A percentile compares a stretch with the other conserved stretches of the same genome.
These are phyloP conservation scores for Cytospora schulzeri DNA, from an alignment of 2,329 filamentous ascomycete species.

Conservation along the genomic window DNA sequence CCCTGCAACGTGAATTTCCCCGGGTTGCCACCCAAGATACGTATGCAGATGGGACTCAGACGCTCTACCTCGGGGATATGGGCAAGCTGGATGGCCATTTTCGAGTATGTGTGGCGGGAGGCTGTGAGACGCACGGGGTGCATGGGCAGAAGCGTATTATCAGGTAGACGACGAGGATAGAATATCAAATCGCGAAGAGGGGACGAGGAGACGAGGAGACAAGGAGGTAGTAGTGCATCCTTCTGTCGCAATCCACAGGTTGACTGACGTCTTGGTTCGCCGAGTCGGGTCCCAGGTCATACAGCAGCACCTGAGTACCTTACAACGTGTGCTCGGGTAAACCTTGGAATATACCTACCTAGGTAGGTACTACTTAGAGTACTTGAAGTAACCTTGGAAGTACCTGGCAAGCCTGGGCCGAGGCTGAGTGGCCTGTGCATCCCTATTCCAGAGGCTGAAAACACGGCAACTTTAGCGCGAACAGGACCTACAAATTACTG, in stretches of 20 bases:
- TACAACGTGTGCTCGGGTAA: too few relatives aligned
- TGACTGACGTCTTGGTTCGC: slow-evolving; percentile 12
- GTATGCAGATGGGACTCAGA: slow-evolving; percentile 75
- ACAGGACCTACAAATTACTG: not conserved
- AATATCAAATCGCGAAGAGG: not conserved
- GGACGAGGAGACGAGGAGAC: not conserved
- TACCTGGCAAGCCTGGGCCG: not conserved
- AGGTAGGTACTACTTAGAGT: not conserved
- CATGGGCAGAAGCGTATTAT: not conserved
- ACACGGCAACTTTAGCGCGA: not conserved
- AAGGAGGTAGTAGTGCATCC: not conserved
- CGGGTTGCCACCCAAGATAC: slow-evolving; percentile 89
- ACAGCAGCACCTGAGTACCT: not conserved
- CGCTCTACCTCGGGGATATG: slow-evolving; percentile 73
- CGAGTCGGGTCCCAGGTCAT: slow-evolving; percentile 10
- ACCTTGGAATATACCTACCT: not conserved
- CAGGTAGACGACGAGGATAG: not conserved
- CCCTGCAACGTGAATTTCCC: slow-evolving; percentile 76
- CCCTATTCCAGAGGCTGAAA: not conserved
- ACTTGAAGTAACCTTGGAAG: too few relatives aligned
- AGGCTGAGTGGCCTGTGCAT: not conserved
- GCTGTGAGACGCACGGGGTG: slow-evolving; percentile 13
- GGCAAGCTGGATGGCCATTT: slow-evolving; percentile 64
- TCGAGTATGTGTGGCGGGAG: slow-evolving; percentile 28
- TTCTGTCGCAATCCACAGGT: slow-evolving; percentile 19